These are phyloP conservation scores for Lipomyces starkeyi DNA, from an alignment of 805 yeast genomes.

Conservation along the genomic window DNA sequence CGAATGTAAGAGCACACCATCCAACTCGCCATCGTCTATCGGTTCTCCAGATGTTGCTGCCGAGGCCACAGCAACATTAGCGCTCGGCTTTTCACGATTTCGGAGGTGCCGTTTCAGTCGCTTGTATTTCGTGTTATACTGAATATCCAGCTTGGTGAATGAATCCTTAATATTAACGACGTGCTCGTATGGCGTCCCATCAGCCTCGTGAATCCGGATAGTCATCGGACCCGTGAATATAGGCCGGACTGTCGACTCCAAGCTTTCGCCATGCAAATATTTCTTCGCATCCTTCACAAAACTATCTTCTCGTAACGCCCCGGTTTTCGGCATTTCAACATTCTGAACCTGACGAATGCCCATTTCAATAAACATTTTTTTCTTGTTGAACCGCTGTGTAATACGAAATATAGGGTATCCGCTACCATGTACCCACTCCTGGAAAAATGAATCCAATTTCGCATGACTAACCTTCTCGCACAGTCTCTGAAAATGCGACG, in stretches of 20 bases:
- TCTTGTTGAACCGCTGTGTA: constrained; percentile 91
- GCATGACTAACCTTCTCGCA: constrained; percentile 94
- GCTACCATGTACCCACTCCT: constrained; percentile 89
- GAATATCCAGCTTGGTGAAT: constrained; percentile 87
- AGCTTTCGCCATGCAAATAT: constrained; percentile 36
- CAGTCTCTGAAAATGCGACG: constrained; percentile 86
- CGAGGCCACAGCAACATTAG: constrained; percentile 28
- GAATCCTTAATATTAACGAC: constrained; percentile 89
- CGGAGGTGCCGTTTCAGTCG: constrained; percentile 67
- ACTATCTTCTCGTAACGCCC: constrained; percentile 47
- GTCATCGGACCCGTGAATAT: constrained; percentile 95
- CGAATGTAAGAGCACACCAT: constrained; percentile 55
- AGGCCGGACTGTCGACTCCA: constrained; percentile 40
- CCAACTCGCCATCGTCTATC: constrained; percentile 28
- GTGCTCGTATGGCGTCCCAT: constrained; percentile 98
- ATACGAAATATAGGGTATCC: constrained; percentile 90
- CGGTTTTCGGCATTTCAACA: constrained; percentile 55
- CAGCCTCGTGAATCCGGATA: constrained; percentile 94
- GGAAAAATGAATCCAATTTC: constrained; percentile 79
- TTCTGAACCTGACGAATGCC: constrained; percentile 88
- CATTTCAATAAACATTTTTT: constrained; percentile 92
- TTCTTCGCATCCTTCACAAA: constrained; percentile 51
- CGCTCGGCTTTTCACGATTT: constrained; percentile 46
- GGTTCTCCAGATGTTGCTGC: constrained; percentile 27
- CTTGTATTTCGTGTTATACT: constrained; percentile 91